Percentiles rank a stretch among this genome's conserved stretches.
Conservation (phyloP, 192 early-diverging fungal species). For the Entomortierella chlamydospora region DNA sequence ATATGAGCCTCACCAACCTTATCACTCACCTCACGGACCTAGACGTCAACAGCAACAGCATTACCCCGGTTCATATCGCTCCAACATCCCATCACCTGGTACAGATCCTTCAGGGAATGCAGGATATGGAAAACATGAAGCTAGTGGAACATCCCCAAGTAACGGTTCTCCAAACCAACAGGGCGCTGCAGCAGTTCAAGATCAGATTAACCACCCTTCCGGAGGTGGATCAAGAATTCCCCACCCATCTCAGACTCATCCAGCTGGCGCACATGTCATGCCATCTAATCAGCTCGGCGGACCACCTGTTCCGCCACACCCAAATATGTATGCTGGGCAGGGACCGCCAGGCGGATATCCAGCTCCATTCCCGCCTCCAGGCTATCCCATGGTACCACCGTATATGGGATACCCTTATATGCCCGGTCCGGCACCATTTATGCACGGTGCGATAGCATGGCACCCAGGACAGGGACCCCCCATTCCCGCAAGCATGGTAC, state of each 20-base stretch:
- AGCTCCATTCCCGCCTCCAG: conserved; percentile 29
- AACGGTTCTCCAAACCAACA: neutral
- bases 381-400: conserved; percentile 38
- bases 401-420: conserved; percentile 43
- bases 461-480: conserved; percentile 35
- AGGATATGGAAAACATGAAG: conserved; percentile 3
- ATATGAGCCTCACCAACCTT: conserved; percentile 3
- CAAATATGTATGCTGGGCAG: conserved; percentile 32
- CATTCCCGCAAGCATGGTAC: conserved; percentile 18
- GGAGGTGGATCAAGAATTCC: conserved; percentile 2
- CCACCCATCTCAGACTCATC: neutral
- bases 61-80: conserved; percentile 2
- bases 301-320: conserved; percentile 4
- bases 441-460: conserved; percentile 39
- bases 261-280: conserved; percentile 4
- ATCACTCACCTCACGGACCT: neutral
- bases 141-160: neutral
- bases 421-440: conserved; percentile 24
- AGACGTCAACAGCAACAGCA: conserved; percentile 18
- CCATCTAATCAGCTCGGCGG: neutral
- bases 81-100: neutral
- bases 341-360: conserved; percentile 18
- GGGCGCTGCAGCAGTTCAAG: neutral
- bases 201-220: neutral
- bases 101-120: conserved; percentile 1